These are phyloP conservation scores for Biscogniauxia marginata DNA, from an alignment of 2,329 filamentous ascomycete species.

Conservation along the genomic window DNA sequence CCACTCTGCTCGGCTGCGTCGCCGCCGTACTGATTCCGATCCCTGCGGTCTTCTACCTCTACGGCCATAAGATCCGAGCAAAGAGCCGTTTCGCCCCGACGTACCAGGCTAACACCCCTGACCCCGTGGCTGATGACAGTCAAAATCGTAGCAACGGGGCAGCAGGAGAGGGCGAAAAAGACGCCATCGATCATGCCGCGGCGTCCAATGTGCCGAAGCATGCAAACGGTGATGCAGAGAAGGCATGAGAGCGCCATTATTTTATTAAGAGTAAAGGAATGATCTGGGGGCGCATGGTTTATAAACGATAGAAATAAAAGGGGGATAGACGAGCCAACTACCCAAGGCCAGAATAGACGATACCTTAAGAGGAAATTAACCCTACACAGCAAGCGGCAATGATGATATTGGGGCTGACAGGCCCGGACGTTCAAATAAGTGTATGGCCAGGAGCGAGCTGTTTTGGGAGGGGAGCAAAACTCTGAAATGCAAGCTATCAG, in stretches of 20 bases:
- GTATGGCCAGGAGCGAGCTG: background rate
- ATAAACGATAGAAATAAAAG: background rate
- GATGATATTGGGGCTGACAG: background rate
- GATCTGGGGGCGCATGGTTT: background rate
- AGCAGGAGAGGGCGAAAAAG: constrained; percentile 30
- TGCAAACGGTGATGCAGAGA: constrained; percentile 27
- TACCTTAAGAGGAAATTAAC: background rate
- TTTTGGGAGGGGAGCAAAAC: background rate
- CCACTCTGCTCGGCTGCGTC: constrained; percentile 61
- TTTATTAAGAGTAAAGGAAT: background rate
- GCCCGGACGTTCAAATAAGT: background rate
- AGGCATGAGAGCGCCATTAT: constrained; percentile 9
- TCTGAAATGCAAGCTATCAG: background rate
- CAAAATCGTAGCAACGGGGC: constrained; percentile 24
- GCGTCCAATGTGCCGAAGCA: constrained; percentile 34
- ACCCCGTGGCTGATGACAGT: constrained; percentile 8
- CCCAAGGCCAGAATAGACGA: background rate
- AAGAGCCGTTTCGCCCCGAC: constrained; percentile 58
- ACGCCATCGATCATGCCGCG: constrained; percentile 34
- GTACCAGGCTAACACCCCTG: constrained; percentile 21
- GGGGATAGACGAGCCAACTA: background rate
- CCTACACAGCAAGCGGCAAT: background rate
- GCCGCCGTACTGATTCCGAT: constrained; percentile 59
- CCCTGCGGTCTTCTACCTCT: constrained; percentile 61
- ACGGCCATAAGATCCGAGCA: constrained; percentile 55